Percentiles rank a stretch among this genome's conserved stretches.
phyloP scores from a whole-genome alignment of 129 eudicot species.

The Centaurea solstitialis region DNA sequence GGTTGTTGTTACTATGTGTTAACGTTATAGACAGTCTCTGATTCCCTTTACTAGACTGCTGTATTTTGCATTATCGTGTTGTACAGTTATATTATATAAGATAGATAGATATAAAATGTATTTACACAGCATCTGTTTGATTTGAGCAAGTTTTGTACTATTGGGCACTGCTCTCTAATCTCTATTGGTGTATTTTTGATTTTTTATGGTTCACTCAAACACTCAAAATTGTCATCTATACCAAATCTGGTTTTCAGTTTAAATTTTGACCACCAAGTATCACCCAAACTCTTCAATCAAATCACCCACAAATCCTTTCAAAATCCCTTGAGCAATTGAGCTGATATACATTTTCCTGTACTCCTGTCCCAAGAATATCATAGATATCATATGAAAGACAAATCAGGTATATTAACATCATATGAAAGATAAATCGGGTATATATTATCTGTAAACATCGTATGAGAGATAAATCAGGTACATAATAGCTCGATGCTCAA shows the following conservation, averaged over 20 bases:
- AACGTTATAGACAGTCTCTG: constrained; percentile 19
- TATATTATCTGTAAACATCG: too few species aligned
- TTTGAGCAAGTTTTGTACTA: constrained; percentile 7
- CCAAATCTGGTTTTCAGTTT: too few species aligned
- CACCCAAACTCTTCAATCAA: too few species aligned
- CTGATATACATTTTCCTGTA: background rate
- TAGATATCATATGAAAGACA: too few species aligned
- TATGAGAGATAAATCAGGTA: too few species aligned
- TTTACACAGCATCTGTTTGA: constrained; percentile 1
- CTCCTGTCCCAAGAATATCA: too few species aligned
- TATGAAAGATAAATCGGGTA: too few species aligned
- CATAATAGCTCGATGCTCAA: too few species aligned
- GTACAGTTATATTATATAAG: constrained; percentile 12
- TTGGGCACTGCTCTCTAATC: background rate
- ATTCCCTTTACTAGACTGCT: constrained; percentile 18
- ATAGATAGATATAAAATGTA: background rate
- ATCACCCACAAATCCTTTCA: too few species aligned
- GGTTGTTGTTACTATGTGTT: constrained; percentile 20
- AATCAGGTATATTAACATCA: too few species aligned
- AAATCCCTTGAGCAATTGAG: background rate
- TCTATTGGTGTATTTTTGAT: background rate
- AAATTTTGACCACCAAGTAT: too few species aligned
- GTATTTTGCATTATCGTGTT: constrained; percentile 10
- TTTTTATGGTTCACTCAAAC: background rate
- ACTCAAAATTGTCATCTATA: background rate